Conservation (phyloP, 306 rosid species). For the Fagus crenata region DNA sequence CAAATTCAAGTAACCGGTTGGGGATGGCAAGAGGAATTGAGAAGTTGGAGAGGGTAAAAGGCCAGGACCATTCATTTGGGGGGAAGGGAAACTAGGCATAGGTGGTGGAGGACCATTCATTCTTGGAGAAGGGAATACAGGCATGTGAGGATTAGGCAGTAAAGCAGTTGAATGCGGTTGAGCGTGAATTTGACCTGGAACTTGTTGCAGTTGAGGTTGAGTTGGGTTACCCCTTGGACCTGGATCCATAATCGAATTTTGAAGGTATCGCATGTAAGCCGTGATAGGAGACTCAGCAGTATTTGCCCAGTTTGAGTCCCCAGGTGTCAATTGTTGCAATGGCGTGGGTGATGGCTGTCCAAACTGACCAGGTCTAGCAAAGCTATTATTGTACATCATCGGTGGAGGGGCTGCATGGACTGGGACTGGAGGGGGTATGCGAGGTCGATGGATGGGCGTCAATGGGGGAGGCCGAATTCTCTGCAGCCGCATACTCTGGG, state of each 20-base stretch:
- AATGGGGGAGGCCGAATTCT: conserved; percentile 91
- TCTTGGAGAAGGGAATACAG: conserved; percentile 49
- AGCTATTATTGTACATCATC: conserved; percentile 49
- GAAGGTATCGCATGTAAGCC: conserved; percentile 92
- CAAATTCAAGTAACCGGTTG: conserved; percentile 51
- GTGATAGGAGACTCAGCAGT: conserved; percentile 86
- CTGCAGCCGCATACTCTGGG: conserved; percentile 83
- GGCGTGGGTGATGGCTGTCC: conserved; percentile 58
- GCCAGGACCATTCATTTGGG: conserved; percentile 53
- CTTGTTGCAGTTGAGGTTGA: conserved; percentile 44
- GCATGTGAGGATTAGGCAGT: conserved; percentile 62
- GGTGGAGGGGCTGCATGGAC: conserved; percentile 52
- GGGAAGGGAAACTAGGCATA: conserved; percentile 45
- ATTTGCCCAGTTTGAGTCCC: conserved; percentile 55
- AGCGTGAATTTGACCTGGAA: conserved; percentile 36
- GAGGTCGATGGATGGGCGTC: conserved; percentile 66
- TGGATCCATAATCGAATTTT: conserved; percentile 66
- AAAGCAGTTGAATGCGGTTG: conserved; percentile 49
- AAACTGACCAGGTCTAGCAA: conserved; percentile 57
- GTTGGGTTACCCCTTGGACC: conserved; percentile 50
- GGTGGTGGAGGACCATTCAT: conserved; percentile 49
- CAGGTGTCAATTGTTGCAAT: conserved; percentile 45
- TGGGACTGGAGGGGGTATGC: conserved; percentile 47
- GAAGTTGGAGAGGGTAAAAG: conserved; percentile 82
- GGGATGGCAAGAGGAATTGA: conserved; percentile 84